Conservation (phyloP, 2,329 filamentous ascomycete genomes). For the Monilinia vaccinii-corymbosi region DNA sequence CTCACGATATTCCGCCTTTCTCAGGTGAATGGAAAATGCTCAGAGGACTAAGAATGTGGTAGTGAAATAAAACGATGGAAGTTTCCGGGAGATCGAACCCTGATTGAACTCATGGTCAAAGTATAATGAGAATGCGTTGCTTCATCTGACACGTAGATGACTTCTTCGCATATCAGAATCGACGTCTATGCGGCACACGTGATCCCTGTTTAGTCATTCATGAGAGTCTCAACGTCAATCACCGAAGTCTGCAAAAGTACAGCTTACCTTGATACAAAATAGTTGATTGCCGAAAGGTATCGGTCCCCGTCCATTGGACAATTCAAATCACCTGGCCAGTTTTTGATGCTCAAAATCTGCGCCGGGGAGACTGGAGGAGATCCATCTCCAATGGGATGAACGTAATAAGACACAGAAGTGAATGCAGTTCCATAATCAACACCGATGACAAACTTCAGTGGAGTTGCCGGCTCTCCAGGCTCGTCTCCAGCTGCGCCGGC, state of each 20-base stretch:
- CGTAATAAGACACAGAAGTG: neutral
- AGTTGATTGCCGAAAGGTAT: conserved; percentile 14
- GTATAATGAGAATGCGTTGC: conserved; percentile 10
- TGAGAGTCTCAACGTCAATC: neutral
- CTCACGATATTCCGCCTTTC: neutral
- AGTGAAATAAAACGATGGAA: neutral
- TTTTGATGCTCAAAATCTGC: neutral
- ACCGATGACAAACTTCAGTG: neutral
- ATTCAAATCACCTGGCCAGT: conserved; percentile 1
- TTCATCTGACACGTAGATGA: conserved; percentile 14
- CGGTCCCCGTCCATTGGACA: conserved; percentile 11
- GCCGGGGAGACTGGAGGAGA: too few relatives aligned
- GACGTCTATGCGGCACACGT: neutral
- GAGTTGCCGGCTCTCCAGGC: neutral
- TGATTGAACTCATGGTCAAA: conserved; percentile 9
- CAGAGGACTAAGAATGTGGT: neutral
- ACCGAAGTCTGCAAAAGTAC: neutral
- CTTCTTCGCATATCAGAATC: conserved; percentile 16
- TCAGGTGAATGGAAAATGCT: neutral
- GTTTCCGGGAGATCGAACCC: neutral
- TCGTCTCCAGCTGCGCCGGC: neutral
- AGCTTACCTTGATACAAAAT: conserved; percentile 15
- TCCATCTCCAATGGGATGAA: neutral
- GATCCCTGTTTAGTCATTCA: neutral
- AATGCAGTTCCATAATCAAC: conserved; percentile 2